Conservation (phyloP, 768 basidiomycete species). For the Lactifluus volemus region DNA sequence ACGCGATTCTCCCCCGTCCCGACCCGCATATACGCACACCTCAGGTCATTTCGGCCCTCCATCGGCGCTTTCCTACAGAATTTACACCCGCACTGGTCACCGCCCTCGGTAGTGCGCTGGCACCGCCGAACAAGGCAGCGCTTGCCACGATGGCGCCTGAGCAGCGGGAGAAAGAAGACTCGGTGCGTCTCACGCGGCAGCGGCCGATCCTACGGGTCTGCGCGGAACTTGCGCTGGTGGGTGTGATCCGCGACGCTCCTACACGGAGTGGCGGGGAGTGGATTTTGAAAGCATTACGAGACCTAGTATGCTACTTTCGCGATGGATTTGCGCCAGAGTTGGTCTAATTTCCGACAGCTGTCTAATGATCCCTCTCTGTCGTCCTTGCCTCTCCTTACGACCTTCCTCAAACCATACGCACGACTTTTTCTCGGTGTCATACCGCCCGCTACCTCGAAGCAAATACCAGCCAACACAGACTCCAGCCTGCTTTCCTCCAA, state of each 20-base stretch:
- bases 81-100: slow-evolving; percentile 70
- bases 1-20: background rate
- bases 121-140: slow-evolving; percentile 48
- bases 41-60: slow-evolving; percentile 82
- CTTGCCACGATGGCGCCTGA: slow-evolving; percentile 55
- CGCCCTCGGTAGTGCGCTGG: slow-evolving; percentile 47
- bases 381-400: slow-evolving; percentile 83
- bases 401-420: slow-evolving; percentile 90
- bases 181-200: slow-evolving; percentile 67
- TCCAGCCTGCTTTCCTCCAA: slow-evolving; percentile 45
- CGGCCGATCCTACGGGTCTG: slow-evolving; percentile 81
- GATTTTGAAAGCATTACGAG: slow-evolving; percentile 81
- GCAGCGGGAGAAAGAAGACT: slow-evolving; percentile 91
- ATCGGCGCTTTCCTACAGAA: slow-evolving; percentile 72
- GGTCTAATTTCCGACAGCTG: slow-evolving; percentile 39
- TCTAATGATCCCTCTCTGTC: slow-evolving; percentile 81
- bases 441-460: slow-evolving; percentile 44
- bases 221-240: slow-evolving; percentile 84
- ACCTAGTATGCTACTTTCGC: slow-evolving; percentile 50
- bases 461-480: slow-evolving; percentile 47
- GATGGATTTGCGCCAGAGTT: slow-evolving; percentile 6
- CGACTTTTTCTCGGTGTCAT: slow-evolving; percentile 79
- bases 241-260: slow-evolving; percentile 66
- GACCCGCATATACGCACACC: slow-evolving; percentile 4
- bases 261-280: slow-evolving; percentile 73